phyloP scores from a whole-genome alignment of 345 rosid genomes.

The Gossypium australe region DNA sequence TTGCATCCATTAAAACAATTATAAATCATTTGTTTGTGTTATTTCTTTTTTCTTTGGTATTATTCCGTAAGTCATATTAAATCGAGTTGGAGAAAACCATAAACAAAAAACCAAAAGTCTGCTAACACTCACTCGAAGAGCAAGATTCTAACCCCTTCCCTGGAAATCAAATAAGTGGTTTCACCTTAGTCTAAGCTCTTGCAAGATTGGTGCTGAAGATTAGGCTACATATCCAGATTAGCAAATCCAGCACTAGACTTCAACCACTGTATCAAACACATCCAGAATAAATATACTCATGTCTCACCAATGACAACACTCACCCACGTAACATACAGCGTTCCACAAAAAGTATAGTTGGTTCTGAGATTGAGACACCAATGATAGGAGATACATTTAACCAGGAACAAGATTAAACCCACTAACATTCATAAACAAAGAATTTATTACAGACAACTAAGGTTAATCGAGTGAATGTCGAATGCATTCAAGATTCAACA shows the following conservation, averaged over 20 bases:
- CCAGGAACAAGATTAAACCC: neutral
- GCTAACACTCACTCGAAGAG: no score
- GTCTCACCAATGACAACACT: no score
- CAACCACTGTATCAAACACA: no score
- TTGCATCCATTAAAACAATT: neutral
- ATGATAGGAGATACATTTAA: neutral
- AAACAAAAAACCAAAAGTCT: no score
- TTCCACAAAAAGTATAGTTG: neutral
- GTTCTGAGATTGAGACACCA: neutral
- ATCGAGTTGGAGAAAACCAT: no score
- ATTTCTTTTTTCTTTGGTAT: neutral
- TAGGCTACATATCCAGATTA: neutral
- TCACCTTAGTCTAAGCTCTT: no score
- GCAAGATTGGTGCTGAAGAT: neutral
- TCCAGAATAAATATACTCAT: no score
- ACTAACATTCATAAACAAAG: neutral
- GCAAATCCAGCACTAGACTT: neutral
- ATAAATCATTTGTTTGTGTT: neutral
- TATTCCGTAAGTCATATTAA: no score
- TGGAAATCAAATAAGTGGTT: neutral
- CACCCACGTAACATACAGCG: no score
- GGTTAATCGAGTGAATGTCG: neutral
- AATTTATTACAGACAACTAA: neutral
- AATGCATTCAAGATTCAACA: slow-evolving; percentile 1
- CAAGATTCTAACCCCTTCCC: neutral